Conservation (phyloP, 495 filamentous ascomycete genomes). For the Neurospora pannonica region DNA sequence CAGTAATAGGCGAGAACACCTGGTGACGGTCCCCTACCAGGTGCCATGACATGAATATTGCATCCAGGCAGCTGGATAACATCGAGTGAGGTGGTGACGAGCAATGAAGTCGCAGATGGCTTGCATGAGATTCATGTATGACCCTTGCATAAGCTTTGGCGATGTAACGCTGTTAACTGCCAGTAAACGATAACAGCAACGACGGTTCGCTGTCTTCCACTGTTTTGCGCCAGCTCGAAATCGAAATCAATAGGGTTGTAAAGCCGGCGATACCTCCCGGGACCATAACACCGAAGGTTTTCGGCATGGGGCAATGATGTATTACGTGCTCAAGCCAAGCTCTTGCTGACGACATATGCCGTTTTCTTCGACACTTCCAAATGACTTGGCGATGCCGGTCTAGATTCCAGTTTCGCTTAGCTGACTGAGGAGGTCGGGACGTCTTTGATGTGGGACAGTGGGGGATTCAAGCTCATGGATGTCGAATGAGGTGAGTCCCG, state of each 20-base stretch:
- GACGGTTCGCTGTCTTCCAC: neutral
- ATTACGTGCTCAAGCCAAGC: neutral
- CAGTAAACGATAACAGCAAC: neutral
- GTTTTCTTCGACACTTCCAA: neutral
- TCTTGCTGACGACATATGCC: neutral
- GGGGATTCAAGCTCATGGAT: neutral
- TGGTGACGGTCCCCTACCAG: neutral
- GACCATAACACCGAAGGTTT: neutral
- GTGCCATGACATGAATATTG: neutral
- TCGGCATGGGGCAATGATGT: neutral
- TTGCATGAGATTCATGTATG: neutral
- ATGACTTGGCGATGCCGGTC: neutral
- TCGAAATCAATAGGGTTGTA: neutral
- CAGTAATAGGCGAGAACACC: neutral
- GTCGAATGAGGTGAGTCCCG: neutral
- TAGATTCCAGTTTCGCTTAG: neutral
- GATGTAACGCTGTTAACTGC: neutral
- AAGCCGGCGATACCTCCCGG: neutral
- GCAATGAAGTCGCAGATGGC: neutral
- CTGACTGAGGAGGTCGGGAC: neutral
- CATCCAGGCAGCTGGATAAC: neutral
- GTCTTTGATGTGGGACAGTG: neutral
- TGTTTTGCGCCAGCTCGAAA: neutral
- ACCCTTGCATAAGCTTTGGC: neutral
- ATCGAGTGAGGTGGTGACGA: neutral